These are phyloP conservation scores for Termitomyces heimii DNA, from an alignment of 768 basidiomycete genomes.

Conservation along the genomic window DNA sequence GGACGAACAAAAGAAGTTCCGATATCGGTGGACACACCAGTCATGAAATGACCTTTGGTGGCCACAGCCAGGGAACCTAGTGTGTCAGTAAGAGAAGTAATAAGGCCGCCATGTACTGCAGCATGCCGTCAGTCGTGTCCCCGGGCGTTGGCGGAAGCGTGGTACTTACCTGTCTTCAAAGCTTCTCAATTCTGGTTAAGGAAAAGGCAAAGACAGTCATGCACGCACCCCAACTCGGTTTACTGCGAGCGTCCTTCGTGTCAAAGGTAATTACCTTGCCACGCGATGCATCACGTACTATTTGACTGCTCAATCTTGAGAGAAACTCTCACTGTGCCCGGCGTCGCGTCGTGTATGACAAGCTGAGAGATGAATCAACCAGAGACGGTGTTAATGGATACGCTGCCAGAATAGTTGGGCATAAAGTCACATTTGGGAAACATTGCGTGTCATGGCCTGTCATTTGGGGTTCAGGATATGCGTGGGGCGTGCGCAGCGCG, in stretches of 20 bases:
- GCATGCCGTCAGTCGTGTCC: neutral
- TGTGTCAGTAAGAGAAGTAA: constrained; percentile 79
- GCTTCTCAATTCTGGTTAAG: neutral
- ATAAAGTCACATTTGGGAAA: constrained; percentile 61
- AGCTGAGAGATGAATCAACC: constrained; percentile 34
- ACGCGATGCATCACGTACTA: constrained; percentile 33
- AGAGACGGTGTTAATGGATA: neutral
- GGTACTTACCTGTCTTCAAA: constrained; percentile 37
- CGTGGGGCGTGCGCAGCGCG: neutral
- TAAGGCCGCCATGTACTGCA: constrained; percentile 72
- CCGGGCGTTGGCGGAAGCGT: neutral
- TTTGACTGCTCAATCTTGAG: constrained; percentile 74
- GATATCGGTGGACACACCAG: constrained; percentile 82
- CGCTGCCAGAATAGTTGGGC: neutral
- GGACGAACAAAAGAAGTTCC: constrained; percentile 74
- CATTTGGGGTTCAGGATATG: constrained; percentile 3
- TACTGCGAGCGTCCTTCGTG: constrained; percentile 34
- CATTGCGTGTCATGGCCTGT: constrained; percentile 76
- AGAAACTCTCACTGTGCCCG: constrained; percentile 64
- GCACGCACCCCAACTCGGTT: constrained; percentile 73
- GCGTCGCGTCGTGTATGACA: constrained; percentile 56
- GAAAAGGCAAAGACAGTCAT: neutral
- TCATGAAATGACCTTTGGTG: constrained; percentile 79
- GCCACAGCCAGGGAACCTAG: constrained; percentile 82
- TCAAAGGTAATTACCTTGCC: neutral